phyloP scores from a whole-genome alignment of 2,329 filamentous ascomycete genomes.

The Pestalotiopsis sp. region DNA sequence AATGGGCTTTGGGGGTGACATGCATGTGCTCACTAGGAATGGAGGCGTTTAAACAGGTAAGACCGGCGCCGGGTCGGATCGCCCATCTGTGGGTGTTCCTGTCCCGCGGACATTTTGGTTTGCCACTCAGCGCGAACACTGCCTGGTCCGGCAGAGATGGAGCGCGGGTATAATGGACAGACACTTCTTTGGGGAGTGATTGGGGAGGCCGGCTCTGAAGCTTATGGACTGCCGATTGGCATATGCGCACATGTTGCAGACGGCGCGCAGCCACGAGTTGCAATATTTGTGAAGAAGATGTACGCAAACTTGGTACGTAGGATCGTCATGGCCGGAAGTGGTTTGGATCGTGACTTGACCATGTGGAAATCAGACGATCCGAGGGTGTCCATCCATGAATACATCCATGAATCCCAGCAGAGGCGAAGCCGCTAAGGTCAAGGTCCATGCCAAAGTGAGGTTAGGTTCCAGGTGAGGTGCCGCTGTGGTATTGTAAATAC shows the following conservation, averaged over 20 bases:
- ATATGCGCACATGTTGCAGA: neutral
- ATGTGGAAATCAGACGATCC: neutral
- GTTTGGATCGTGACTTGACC: neutral
- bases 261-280: neutral
- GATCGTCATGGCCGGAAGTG: neutral
- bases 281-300: neutral
- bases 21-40: neutral
- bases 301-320: neutral
- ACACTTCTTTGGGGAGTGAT: too few relatives aligned
- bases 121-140: neutral
- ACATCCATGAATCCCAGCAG: neutral
- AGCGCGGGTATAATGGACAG: neutral
- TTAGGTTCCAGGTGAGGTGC: neutral
- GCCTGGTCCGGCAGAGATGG: neutral
- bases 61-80: neutral
- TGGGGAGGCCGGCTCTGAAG: neutral
- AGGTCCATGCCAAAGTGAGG: neutral
- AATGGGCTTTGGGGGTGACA: neutral
- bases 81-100: neutral
- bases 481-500: neutral
- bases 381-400: neutral
- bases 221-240: neutral
- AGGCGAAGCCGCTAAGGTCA: neutral
- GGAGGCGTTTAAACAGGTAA: neutral
- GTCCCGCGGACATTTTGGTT: neutral